A percentile compares a stretch with the other conserved stretches of the same genome.
phyloP scores from a whole-genome alignment of 2,329 filamentous ascomycete species.

The Rhexocercosporidium sp. region DNA sequence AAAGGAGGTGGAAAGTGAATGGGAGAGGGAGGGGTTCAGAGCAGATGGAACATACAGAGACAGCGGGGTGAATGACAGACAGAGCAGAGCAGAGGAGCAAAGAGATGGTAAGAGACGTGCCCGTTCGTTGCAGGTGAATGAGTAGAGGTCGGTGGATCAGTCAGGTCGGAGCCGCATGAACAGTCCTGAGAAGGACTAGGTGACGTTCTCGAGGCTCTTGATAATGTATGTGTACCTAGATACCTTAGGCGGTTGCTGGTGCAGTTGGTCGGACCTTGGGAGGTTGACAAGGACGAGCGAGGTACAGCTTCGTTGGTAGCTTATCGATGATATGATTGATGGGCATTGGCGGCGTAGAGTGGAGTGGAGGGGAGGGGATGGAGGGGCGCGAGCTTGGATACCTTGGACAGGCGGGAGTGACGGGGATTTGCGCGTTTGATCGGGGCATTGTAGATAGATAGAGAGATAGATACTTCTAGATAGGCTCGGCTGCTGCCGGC shows the following conservation, averaged over 20 bases:
- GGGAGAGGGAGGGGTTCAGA: background rate
- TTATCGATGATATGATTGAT: background rate
- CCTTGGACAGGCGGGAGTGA: background rate
- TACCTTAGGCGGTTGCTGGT: background rate
- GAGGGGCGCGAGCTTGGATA: background rate
- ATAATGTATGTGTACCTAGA: background rate
- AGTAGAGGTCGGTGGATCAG: background rate
- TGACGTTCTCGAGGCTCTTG: slow-evolving; percentile 3
- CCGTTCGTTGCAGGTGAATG: background rate
- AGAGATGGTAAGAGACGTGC: background rate
- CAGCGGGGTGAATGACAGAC: background rate
- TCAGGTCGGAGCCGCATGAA: background rate
- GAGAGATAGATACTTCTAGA: too few species aligned
- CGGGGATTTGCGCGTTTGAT: background rate
- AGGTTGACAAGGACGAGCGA: too few species aligned
- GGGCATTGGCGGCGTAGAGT: too few species aligned
- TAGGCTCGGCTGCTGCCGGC: too few species aligned
- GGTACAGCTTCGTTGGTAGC: too few species aligned
- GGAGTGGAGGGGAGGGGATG: too few species aligned
- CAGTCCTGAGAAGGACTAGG: background rate
- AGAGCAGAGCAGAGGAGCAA: too few species aligned
- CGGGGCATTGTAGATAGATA: background rate
- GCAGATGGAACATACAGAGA: too few species aligned
- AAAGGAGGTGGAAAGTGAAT: background rate
- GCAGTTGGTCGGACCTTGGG: too few species aligned